These are phyloP conservation scores for Microsporum ferrugineum DNA, from an alignment of 2,329 filamentous ascomycete species.

Conservation along the genomic window DNA sequence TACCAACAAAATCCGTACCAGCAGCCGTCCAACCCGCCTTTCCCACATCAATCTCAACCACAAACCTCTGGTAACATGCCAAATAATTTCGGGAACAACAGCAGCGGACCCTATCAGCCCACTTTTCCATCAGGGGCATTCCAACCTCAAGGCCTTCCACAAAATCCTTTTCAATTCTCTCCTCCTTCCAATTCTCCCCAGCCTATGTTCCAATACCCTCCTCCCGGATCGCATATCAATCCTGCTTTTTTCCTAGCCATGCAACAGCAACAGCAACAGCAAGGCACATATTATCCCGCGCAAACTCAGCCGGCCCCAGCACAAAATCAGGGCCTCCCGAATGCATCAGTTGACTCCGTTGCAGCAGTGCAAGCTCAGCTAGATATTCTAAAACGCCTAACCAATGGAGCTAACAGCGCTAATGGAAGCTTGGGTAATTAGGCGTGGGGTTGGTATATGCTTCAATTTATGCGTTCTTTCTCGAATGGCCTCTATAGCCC, in stretches of 20 bases:
- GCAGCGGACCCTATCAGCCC: constrained; percentile 11
- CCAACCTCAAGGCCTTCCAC: constrained; percentile 14
- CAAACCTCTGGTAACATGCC: constrained; percentile 13
- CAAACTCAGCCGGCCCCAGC: constrained; percentile 1
- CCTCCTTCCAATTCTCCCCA: constrained; percentile 25
- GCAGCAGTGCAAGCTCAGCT: constrained; percentile 33
- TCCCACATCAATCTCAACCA: constrained; percentile 7
- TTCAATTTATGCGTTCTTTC: neutral
- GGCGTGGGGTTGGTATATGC: neutral
- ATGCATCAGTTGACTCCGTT: constrained; percentile 25
- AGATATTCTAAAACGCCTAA: constrained; percentile 30
- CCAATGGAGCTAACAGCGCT: constrained; percentile 17
- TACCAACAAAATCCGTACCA: constrained; percentile 16
- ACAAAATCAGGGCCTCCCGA: constrained; percentile 16
- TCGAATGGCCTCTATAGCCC: neutral
- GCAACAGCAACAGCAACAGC: constrained; percentile 31
- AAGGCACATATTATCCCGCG: constrained; percentile 14
- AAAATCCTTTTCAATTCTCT: constrained; percentile 23
- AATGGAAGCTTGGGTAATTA: neutral
- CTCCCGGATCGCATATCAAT: constrained; percentile 43
- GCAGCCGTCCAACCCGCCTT: constrained; percentile 11
- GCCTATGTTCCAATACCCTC: constrained; percentile 31
- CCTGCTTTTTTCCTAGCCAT: constrained; percentile 45
- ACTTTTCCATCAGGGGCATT: constrained; percentile 18
- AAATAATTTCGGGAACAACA: constrained; percentile 8